Percentiles rank a stretch among this genome's conserved stretches.
phyloP scores from a whole-genome alignment of 2,329 filamentous ascomycete species.

The Blastomyces emzantsi region DNA sequence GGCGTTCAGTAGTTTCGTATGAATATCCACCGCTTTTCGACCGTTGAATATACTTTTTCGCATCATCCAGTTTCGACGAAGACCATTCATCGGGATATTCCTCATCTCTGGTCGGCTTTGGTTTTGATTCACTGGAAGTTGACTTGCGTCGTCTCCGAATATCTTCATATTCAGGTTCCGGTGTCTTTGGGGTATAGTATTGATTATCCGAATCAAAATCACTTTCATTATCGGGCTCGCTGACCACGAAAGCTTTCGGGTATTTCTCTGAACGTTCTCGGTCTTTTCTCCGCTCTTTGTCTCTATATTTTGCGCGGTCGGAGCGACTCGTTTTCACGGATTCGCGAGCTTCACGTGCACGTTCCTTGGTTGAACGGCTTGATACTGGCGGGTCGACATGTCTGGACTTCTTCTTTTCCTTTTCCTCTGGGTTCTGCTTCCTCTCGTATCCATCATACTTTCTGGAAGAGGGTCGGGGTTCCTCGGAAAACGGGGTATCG shows the following conservation, averaged over 20 bases:
- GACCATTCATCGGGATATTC: constrained; percentile 23
- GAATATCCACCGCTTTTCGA: constrained; percentile 21
- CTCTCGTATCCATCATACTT: constrained; percentile 33
- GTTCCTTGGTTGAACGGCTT: constrained; percentile 26
- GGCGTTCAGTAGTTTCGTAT: constrained; percentile 18
- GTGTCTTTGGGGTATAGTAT: constrained; percentile 19
- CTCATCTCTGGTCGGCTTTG: constrained; percentile 21
- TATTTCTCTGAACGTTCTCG: constrained; percentile 35
- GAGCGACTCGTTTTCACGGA: constrained; percentile 25
- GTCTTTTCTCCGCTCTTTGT: constrained; percentile 32
- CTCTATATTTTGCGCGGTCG: constrained; percentile 32
- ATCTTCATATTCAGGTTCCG: constrained; percentile 5
- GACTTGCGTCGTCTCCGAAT: constrained; percentile 16
- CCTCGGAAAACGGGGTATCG: constrained; percentile 30
- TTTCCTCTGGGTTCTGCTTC: constrained; percentile 26
- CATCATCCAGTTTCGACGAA: constrained; percentile 28
- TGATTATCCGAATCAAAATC: constrained; percentile 23
- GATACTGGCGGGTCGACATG: constrained; percentile 18
- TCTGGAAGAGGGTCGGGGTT: constrained; percentile 29
- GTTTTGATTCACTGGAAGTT: constrained; percentile 20
- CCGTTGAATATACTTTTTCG: constrained; percentile 33
- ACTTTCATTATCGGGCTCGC: constrained; percentile 27
- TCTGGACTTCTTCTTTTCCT: constrained; percentile 34
- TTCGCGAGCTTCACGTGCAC: constrained; percentile 21
- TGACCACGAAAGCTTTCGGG: constrained; percentile 23